These are phyloP conservation scores for Colletotrichum costaricense DNA, from an alignment of 2,329 filamentous ascomycete genomes.

Conservation along the genomic window DNA sequence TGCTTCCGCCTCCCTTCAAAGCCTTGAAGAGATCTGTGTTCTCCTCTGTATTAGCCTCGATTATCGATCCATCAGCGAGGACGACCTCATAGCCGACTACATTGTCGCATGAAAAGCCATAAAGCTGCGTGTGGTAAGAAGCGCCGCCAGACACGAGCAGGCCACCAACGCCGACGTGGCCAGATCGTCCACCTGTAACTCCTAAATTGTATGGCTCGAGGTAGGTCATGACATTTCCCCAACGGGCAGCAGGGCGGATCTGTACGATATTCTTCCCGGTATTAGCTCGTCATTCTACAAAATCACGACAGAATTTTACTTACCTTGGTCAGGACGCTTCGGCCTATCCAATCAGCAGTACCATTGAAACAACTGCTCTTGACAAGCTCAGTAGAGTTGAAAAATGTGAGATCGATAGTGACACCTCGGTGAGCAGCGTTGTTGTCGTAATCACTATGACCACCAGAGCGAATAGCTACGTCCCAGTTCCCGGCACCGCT, in stretches of 20 bases:
- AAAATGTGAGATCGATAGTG: slow-evolving; percentile 51
- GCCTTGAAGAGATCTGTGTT: slow-evolving; percentile 59
- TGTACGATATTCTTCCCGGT: slow-evolving; percentile 35
- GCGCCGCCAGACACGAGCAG: slow-evolving; percentile 45
- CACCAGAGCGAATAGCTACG: slow-evolving; percentile 55
- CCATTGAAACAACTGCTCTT: slow-evolving; percentile 22
- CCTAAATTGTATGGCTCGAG: slow-evolving; percentile 37
- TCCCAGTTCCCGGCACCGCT: slow-evolving; percentile 24
- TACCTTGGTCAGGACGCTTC: slow-evolving; percentile 16
- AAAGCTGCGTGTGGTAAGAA: slow-evolving; percentile 38
- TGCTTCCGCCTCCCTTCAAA: slow-evolving; percentile 59
- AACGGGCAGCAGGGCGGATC: slow-evolving; percentile 43
- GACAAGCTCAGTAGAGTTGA: slow-evolving; percentile 41
- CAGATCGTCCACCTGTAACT: slow-evolving; percentile 40
- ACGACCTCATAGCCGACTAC: slow-evolving; percentile 58
- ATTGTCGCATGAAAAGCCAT: slow-evolving; percentile 56
- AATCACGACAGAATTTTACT: not conserved
- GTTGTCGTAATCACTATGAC: slow-evolving; percentile 56
- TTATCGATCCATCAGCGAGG: slow-evolving; percentile 53
- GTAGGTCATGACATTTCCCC: slow-evolving; percentile 38
- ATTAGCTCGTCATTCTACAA: too few relatives aligned
- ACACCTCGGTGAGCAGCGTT: slow-evolving; percentile 53
- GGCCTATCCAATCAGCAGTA: not conserved
- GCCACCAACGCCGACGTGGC: slow-evolving; percentile 41
- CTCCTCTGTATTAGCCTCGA: slow-evolving; percentile 48